A percentile compares a stretch with the other conserved stretches of the same genome.
Conservation (phyloP, 2,329 filamentous ascomycete species). For the Stemphylium beticola region DNA sequence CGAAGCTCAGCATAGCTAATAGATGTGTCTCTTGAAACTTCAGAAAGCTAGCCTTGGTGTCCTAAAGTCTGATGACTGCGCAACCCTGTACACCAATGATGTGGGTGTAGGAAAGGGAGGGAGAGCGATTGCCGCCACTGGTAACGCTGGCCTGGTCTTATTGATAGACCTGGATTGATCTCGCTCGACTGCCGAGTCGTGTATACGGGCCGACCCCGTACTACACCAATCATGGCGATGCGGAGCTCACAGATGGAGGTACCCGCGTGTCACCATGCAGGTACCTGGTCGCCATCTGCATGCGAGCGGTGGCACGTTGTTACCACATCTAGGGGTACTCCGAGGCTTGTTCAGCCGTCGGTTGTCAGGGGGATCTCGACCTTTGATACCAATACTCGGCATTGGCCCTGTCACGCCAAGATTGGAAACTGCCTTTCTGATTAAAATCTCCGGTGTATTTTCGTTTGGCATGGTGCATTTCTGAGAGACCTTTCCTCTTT, state of each 20-base stretch:
- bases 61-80: background rate
- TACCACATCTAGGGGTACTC: background rate
- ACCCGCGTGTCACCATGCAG: background rate
- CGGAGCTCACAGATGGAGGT: background rate
- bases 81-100: background rate
- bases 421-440: too few species aligned
- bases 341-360: background rate
- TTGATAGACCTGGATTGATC: background rate
- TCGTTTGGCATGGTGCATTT: too few species aligned
- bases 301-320: background rate
- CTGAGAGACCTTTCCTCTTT: too few species aligned
- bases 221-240: background rate
- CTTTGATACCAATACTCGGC: too few species aligned
- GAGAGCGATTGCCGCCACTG: background rate
- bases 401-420: too few species aligned
- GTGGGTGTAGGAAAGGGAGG: background rate
- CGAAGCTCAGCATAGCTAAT: background rate
- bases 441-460: too few species aligned
- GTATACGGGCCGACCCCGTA: background rate
- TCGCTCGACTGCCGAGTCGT: conserved; percentile 2
- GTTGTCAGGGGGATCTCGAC: too few species aligned
- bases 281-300: background rate
- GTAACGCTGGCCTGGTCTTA: background rate
- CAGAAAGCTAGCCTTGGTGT: background rate
- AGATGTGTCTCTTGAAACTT: background rate